Evolutionary conservation across 352 stramenopile species (phyloP).

Genomic region (Aphanomyces invadans): DNA sequence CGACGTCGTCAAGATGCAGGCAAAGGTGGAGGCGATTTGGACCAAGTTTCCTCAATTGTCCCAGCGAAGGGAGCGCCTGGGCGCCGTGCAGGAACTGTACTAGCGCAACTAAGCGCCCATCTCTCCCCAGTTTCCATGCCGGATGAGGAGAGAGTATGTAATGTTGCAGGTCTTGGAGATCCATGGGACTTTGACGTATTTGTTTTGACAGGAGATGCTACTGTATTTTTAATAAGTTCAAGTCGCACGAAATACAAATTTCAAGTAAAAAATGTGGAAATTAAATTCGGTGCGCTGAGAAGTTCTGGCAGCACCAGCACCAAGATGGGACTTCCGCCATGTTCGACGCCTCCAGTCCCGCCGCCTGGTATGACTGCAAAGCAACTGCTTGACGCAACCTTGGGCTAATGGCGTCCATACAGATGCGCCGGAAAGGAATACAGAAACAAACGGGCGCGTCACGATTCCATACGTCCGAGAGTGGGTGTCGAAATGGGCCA

Average conservation of each 20-base stretch:
- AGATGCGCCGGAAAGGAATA: neutral
- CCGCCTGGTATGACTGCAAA: neutral
- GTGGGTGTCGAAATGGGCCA: neutral
- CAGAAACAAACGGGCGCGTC: neutral
- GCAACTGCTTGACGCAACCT: neutral
- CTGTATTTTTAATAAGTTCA: neutral
- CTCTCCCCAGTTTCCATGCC: no score
- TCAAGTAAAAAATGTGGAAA: neutral
- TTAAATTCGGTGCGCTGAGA: neutral
- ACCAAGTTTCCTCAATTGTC: neutral
- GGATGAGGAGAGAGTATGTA: neutral
- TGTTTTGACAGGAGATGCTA: neutral
- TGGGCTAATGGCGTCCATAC: neutral
- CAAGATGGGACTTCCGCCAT: neutral
- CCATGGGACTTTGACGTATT: neutral
- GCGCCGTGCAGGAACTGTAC: neutral
- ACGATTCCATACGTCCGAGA: neutral
- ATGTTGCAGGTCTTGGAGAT: neutral
- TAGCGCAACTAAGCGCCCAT: neutral
- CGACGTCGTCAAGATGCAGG: slow-evolving; percentile 1
- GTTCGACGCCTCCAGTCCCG: neutral
- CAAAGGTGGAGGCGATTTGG: slow-evolving; percentile 6
- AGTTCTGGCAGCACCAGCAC: neutral
- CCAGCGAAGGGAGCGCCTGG: slow-evolving; percentile 17
- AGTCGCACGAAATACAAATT: neutral